Evolutionary conservation across 139 green algal genomes (phyloP).

Genomic region (Closterium sp.): DNA sequence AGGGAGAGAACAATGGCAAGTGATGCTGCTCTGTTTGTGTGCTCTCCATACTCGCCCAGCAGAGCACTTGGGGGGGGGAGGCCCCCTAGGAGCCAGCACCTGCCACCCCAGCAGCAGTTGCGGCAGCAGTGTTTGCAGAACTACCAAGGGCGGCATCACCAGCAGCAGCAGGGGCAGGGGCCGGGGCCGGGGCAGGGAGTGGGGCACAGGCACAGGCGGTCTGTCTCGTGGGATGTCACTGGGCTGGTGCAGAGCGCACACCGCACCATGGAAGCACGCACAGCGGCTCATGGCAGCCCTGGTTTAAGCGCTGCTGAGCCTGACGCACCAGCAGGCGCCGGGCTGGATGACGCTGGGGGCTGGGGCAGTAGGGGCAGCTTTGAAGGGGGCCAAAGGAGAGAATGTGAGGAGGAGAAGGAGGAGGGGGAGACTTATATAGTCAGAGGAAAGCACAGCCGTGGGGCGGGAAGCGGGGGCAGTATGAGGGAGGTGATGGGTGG

Average conservation of each 20-base stretch:
- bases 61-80: neutral
- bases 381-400: too few relatives aligned
- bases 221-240: neutral
- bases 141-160: too few relatives aligned
- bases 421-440: neutral
- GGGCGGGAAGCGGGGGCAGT: too few relatives aligned
- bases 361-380: too few relatives aligned
- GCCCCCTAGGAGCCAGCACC: neutral
- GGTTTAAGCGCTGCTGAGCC: neutral
- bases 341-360: neutral
- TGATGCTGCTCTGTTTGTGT: neutral
- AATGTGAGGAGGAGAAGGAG: neutral
- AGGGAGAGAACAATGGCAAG: neutral
- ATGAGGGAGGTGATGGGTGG: neutral
- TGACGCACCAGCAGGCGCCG: neutral
- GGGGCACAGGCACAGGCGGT: neutral
- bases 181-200: neutral
- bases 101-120: neutral
- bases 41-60: neutral
- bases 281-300: too few relatives aligned
- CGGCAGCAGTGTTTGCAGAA: neutral
- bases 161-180: neutral
- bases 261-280: too few relatives aligned
- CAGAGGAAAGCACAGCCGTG: too few relatives aligned
- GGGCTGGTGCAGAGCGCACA: neutral